phyloP scores from a whole-genome alignment of 345 rosid species.

The Noccaea bulbosa region DNA sequence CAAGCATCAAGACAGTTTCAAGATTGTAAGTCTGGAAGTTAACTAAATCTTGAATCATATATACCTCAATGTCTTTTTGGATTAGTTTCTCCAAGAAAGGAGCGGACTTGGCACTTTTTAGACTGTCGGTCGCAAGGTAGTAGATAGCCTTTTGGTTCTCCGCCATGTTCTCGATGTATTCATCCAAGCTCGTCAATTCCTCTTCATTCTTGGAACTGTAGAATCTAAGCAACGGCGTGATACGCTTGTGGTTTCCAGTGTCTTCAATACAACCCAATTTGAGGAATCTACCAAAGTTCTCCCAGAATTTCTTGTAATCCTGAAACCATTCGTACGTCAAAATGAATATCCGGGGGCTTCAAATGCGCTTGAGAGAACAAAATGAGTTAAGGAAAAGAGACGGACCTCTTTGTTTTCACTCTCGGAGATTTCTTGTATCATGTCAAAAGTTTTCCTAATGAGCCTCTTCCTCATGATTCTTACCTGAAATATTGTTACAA shows the following conservation, averaged over 20 bases:
- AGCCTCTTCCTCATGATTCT: conserved; percentile 99
- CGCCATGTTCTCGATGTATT: conserved; percentile 90
- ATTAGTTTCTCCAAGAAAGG: conserved; percentile 96
- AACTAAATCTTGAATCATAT: conserved; percentile 8
- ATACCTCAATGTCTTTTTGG: conserved; percentile 90
- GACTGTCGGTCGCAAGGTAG: conserved; percentile 90
- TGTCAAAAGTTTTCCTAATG: conserved; percentile 92
- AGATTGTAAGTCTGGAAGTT: neutral
- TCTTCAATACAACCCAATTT: conserved; percentile 97
- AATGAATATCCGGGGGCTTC: neutral
- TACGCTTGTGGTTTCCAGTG: conserved; percentile 93
- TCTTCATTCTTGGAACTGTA: conserved; percentile 85
- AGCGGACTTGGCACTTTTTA: conserved; percentile 91
- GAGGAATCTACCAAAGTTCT: conserved; percentile 88
- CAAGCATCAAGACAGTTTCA: neutral
- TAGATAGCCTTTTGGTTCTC: conserved; percentile 95
- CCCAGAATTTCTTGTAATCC: conserved; percentile 99
- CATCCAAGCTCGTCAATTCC: conserved; percentile 79
- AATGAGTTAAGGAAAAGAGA: neutral
- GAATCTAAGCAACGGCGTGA: conserved; percentile 82
- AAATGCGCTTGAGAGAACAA: conserved; percentile 1
- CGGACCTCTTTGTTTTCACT: conserved; percentile 89
- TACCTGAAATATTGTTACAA: conserved; percentile 51
- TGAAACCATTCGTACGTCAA: conserved; percentile 44
- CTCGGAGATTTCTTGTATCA: conserved; percentile 89